A percentile compares a stretch with the other conserved stretches of the same genome.
Conservation (phyloP, 2,329 filamentous ascomycete genomes). For the Xylariaceae sp. region DNA sequence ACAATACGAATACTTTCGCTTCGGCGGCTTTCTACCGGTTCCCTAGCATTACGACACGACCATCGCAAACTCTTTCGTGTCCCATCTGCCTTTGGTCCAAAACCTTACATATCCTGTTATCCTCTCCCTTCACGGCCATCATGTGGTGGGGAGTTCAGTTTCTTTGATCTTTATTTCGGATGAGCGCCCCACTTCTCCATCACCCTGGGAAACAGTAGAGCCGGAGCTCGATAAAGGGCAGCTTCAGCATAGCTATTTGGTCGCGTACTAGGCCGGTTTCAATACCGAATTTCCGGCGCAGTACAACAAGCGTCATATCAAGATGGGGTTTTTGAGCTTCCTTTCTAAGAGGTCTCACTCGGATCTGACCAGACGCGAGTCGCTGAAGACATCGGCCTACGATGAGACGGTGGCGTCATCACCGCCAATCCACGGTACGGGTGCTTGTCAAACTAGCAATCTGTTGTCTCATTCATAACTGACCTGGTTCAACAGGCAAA, state of each 20-base stretch:
- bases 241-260: too few relatives aligned
- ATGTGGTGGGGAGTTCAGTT: neutral
- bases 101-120: neutral
- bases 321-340: constrained; percentile 46
- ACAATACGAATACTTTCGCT: neutral
- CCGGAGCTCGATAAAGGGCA: too few relatives aligned
- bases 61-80: constrained; percentile 1
- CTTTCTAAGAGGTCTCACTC: constrained; percentile 40
- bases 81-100: neutral
- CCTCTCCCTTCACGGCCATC: neutral
- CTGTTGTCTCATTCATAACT: constrained; percentile 25
- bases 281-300: neutral
- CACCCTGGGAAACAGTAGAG: too few relatives aligned
- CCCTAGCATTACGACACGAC: neutral
- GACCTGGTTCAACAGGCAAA: constrained; percentile 41
- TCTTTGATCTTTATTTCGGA: neutral
- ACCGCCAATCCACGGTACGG: constrained; percentile 46
- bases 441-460: constrained; percentile 29
- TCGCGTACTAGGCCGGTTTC: neutral
- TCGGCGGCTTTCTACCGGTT: neutral
- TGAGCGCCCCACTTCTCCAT: neutral
- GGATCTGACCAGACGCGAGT: constrained; percentile 21
- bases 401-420: constrained; percentile 44
- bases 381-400: constrained; percentile 46
- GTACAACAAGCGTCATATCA: constrained; percentile 4